Base-by-base conservation (phyloP, 192 early-diverging fungal species). In the Fimicolochytrium jonesii region DNA sequence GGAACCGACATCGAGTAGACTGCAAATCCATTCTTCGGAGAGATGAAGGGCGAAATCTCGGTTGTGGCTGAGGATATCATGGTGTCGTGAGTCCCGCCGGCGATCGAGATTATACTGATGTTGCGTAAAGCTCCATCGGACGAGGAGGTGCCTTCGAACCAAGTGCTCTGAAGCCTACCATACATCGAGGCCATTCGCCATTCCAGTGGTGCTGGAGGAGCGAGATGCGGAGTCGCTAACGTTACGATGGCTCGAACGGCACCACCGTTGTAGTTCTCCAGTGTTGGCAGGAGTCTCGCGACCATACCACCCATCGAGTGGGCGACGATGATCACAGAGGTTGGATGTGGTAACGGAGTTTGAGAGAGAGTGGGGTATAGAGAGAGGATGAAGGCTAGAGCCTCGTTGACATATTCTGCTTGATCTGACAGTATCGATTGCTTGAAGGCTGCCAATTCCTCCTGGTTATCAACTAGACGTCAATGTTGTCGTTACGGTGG, bases 301-400 rank as follows among this genome's bases (percentile, higher is more conserved):
- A 95, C 94, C n/a, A 95, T 84, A 10, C 94, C 94, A 32, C 95
- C 95, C 94, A 98, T 96, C 9, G 93, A 95, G 67, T 98, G 93
- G 11, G 87, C 92, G 49, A 94, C 73, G 25, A 96, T 73, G n/a
- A 90, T 69, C 18, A 97, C 89, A 15, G 90, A 89, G 3, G 66
- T 71, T 0, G 92, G 90, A 41, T 76, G 58, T 9, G 70, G 75
- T 20, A 61, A 62, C 26, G 6, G 22, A 33, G 43, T 36, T 23
- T 17, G 26, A 15, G 9, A 4, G 9, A 34, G 43, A 5, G 29
- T 57, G 4, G 20, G 10, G 50, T 81, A 77, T 26, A 57, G 30
- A 15, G 46, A 25, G 23, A 81, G 63, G 36, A 81, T 76, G 28
- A 74, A 71, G 6, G 20, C 41, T 18, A 80, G 59, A 2, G 73